Conservation (phyloP, 306 rosid species). For the Trifolium repens region DNA sequence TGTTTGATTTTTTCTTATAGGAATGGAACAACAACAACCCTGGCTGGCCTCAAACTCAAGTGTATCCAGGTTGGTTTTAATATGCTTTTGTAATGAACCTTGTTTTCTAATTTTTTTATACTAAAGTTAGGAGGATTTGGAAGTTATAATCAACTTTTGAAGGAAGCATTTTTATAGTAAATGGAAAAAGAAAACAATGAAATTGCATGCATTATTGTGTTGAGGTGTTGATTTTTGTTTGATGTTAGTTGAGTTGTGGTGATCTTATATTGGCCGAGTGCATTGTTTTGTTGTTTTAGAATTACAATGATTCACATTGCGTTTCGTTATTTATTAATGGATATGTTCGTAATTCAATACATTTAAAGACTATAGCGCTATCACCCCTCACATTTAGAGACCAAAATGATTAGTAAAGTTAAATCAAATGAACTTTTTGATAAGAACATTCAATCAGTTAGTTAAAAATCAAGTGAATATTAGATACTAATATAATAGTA, state of each 20-base stretch:
- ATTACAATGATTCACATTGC: background rate
- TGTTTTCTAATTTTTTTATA: slow-evolving; percentile 1
- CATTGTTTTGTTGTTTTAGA: slow-evolving; percentile 13
- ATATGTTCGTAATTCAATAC: too few relatives aligned
- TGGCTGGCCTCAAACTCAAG: slow-evolving; percentile 67
- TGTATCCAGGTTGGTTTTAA: slow-evolving; percentile 61
- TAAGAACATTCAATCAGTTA: too few relatives aligned
- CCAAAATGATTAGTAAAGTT: too few relatives aligned
- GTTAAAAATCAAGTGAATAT: too few relatives aligned
- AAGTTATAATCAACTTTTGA: slow-evolving; percentile 9
- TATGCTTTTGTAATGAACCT: background rate
- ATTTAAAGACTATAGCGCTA: too few relatives aligned
- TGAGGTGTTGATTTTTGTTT: slow-evolving; percentile 21
- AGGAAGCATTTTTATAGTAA: slow-evolving; percentile 6
- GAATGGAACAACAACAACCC: slow-evolving; percentile 75
- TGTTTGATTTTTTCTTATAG: slow-evolving; percentile 45
- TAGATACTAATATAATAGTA: too few relatives aligned
- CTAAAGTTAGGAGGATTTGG: slow-evolving; percentile 4
- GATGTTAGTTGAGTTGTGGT: background rate
- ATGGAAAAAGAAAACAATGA: background rate
- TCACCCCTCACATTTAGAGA: too few relatives aligned
- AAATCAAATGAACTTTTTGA: too few relatives aligned
- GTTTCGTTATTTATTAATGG: slow-evolving; percentile 21
- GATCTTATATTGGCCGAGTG: slow-evolving; percentile 2
- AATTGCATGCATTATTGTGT: slow-evolving; percentile 6